phyloP scores from a whole-genome alignment of 306 rosid genomes.

The Elaeagnus macrophylla region DNA sequence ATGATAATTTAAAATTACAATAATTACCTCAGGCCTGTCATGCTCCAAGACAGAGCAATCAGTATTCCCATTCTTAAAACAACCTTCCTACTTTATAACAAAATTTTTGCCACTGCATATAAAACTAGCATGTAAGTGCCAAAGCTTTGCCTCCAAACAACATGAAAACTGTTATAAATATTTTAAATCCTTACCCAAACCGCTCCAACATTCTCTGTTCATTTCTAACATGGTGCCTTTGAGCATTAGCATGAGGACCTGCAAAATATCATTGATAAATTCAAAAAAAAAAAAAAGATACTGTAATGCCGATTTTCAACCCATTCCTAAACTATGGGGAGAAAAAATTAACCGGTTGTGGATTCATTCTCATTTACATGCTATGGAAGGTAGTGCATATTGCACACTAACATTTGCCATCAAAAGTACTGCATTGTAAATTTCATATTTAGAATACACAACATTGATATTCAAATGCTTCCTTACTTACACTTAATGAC shows the following conservation, averaged over 20 bases:
- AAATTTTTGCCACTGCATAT: conserved; percentile 51
- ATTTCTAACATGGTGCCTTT: conserved; percentile 43
- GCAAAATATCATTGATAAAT: conserved; percentile 16
- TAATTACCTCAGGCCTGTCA: conserved; percentile 82
- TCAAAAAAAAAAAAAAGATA: too few relatives aligned
- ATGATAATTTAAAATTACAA: neutral
- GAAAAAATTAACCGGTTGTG: neutral
- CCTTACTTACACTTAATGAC: conserved; percentile 55
- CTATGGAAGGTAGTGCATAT: too few relatives aligned
- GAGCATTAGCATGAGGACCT: conserved; percentile 66
- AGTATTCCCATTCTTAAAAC: conserved; percentile 32
- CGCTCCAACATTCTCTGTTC: conserved; percentile 66
- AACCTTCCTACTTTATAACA: conserved; percentile 50
- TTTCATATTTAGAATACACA: too few relatives aligned
- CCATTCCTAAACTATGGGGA: neutral
- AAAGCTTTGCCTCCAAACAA: conserved; percentile 1
- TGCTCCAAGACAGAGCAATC: conserved; percentile 70
- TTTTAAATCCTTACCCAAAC: conserved; percentile 47
- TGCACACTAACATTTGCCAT: too few relatives aligned
- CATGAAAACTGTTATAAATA: neutral
- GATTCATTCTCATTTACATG: neutral
- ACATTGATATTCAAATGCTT: too few relatives aligned
- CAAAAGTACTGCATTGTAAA: too few relatives aligned
- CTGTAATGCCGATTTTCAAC: too few relatives aligned
- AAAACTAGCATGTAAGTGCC: conserved; percentile 9